A percentile compares a stretch with the other conserved stretches of the same genome.
phyloP scores from a whole-genome alignment of 2,329 filamentous ascomycete species.

The Xylaria sp. region DNA sequence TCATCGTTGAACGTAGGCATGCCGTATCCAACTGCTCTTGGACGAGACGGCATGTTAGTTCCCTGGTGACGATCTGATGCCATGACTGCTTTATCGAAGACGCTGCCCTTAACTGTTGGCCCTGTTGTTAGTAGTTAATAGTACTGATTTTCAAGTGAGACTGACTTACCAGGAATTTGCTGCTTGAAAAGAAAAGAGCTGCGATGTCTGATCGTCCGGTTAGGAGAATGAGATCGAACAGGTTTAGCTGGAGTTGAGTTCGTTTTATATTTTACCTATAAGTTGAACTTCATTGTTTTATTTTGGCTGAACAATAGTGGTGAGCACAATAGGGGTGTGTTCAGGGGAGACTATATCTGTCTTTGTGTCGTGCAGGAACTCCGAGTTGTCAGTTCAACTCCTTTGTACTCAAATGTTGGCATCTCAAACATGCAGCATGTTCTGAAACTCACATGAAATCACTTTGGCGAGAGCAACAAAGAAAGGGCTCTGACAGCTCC shows the following conservation, averaged over 20 bases:
- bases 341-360: neutral
- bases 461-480: neutral
- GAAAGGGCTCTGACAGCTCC: neutral
- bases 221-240: neutral
- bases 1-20: constrained; percentile 5
- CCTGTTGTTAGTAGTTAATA: neutral
- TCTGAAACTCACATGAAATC: neutral
- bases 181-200: neutral
- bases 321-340: neutral
- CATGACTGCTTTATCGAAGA: neutral
- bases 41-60: neutral
- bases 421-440: too few species aligned
- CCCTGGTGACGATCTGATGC: neutral
- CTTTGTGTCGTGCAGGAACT: neutral
- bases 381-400: neutral
- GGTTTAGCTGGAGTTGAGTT: neutral
- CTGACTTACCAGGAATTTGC: constrained; percentile 1
- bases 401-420: neutral
- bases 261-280: neutral
- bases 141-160: neutral
- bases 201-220: neutral
- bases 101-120: neutral
- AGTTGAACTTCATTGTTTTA: neutral
- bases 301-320: neutral
- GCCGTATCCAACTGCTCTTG: constrained; percentile 3